Conservation (phyloP, 2,329 filamentous ascomycete species). For the Bipolaris oryzae region DNA sequence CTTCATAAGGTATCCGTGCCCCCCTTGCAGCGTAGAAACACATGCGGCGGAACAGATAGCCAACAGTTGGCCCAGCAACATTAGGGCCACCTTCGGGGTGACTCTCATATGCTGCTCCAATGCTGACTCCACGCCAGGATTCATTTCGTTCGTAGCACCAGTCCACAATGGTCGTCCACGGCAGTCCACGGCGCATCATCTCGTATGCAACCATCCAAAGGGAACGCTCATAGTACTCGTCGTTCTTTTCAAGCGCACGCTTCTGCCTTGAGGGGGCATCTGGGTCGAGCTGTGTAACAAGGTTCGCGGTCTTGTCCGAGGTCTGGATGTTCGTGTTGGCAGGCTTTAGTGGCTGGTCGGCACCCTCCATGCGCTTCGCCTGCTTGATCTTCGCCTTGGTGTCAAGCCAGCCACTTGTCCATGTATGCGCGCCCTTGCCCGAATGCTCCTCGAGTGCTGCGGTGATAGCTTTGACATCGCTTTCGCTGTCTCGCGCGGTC, state of each 20-base stretch:
- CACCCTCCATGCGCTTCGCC: constrained; percentile 73
- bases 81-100: constrained; percentile 50
- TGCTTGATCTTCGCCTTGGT: constrained; percentile 89
- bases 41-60: constrained; percentile 74
- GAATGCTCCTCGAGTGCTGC: constrained; percentile 73
- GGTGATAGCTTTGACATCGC: constrained; percentile 76
- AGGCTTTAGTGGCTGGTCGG: constrained; percentile 34
- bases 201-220: constrained; percentile 96
- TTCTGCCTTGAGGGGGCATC: constrained; percentile 84
- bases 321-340: constrained; percentile 56
- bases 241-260: constrained; percentile 76
- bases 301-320: constrained; percentile 58
- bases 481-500: constrained; percentile 69
- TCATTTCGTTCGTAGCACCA: constrained; percentile 89
- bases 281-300: constrained; percentile 89
- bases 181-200: constrained; percentile 83
- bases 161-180: constrained; percentile 73
- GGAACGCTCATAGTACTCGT: constrained; percentile 86
- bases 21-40: constrained; percentile 75
- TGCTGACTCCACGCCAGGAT: constrained; percentile 83
- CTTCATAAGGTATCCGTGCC: constrained; percentile 76
- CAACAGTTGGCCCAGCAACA: constrained; percentile 48
- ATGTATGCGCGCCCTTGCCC: constrained; percentile 67
- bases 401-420: constrained; percentile 89
- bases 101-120: constrained; percentile 69